phyloP scores from a whole-genome alignment of 2,329 filamentous ascomycete genomes.

The Scorias spongiosa region DNA sequence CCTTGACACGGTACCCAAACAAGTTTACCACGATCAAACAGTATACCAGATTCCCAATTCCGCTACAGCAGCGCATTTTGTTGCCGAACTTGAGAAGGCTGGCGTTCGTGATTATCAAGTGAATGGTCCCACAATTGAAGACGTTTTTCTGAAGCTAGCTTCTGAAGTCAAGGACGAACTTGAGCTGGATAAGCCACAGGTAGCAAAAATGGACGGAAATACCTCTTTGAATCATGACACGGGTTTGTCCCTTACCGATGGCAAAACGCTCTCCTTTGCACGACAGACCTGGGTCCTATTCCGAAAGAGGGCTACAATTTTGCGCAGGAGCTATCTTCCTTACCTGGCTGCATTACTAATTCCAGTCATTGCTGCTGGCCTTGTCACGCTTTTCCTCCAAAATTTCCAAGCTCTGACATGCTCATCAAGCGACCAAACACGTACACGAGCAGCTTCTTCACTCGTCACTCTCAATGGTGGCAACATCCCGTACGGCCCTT shows the following conservation, averaged over 20 bases:
- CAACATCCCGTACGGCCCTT: neutral
- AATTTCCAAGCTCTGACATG: slow-evolving; percentile 34
- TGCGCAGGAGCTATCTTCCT: slow-evolving; percentile 62
- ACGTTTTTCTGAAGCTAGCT: slow-evolving; percentile 71
- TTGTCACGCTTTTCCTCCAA: slow-evolving; percentile 56
- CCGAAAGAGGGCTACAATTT: slow-evolving; percentile 57
- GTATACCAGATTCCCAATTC: slow-evolving; percentile 61
- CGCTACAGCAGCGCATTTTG: slow-evolving; percentile 52
- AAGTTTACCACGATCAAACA: slow-evolving; percentile 52
- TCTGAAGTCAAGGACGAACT: slow-evolving; percentile 52
- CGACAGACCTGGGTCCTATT: slow-evolving; percentile 59
- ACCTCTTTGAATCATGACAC: neutral
- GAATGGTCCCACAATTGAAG: slow-evolving; percentile 74
- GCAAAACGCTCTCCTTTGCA: slow-evolving; percentile 46
- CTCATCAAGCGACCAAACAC: slow-evolving; percentile 19
- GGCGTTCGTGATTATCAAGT: slow-evolving; percentile 63
- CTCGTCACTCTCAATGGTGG: neutral
- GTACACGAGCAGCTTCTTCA: neutral
- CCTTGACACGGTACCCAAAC: slow-evolving; percentile 14
- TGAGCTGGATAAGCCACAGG: neutral
- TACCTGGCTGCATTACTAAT: slow-evolving; percentile 58
- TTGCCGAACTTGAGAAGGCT: slow-evolving; percentile 50
- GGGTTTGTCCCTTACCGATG: slow-evolving; percentile 41
- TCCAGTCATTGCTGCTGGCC: slow-evolving; percentile 59
- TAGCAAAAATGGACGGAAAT: slow-evolving; percentile 1